Conservation (phyloP, 495 filamentous ascomycete genomes). For the Talaromyces nanjingensis region DNA sequence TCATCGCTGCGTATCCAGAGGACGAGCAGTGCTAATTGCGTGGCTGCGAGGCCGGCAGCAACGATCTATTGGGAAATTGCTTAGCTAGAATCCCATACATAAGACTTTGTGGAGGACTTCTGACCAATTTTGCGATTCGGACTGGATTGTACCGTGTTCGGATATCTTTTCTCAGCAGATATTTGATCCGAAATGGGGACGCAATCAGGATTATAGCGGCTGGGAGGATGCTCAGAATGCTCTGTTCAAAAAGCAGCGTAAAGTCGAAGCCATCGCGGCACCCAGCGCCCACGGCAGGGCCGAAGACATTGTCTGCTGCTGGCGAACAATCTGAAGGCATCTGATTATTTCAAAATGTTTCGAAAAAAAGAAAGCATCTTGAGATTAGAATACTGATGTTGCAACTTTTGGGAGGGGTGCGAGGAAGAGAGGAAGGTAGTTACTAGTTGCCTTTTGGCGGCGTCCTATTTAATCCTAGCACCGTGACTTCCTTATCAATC, state of each 20-base stretch:
- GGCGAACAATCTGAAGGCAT: neutral
- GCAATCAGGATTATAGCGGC: slow-evolving; percentile 10
- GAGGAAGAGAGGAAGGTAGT: neutral
- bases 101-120: neutral
- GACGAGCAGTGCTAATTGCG: slow-evolving; percentile 4
- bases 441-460: neutral
- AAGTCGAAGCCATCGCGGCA: slow-evolving; percentile 29
- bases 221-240: slow-evolving; percentile 37
- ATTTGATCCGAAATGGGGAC: neutral
- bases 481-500: no score
- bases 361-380: neutral
- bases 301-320: neutral
- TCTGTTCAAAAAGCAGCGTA: slow-evolving; percentile 42
- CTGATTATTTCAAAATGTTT: neutral
- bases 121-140: neutral
- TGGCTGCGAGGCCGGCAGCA: neutral
- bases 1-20: neutral
- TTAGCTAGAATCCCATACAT: neutral
- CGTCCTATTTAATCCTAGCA: neutral
- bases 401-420: neutral
- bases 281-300: neutral
- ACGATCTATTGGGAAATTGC: neutral
- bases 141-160: neutral
- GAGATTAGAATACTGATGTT: neutral
- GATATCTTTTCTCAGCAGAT: neutral